Conservation (phyloP, 1,284 basidiomycete genomes). For the Irpex lacteus region DNA sequence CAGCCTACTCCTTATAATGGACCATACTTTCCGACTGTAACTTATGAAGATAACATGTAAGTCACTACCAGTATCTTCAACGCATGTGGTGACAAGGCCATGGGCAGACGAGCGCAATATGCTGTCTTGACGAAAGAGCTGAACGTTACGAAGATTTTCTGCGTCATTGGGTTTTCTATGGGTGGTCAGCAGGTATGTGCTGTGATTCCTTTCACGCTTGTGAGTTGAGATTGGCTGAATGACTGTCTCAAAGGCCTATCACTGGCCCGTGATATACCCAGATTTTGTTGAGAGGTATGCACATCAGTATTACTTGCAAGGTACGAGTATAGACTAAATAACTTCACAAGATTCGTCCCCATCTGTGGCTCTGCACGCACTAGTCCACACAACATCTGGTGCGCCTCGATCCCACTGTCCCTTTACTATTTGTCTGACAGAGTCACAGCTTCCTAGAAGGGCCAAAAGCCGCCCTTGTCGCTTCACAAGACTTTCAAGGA, state of each 20-base stretch:
- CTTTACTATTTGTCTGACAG: background rate
- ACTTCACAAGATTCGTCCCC: constrained; percentile 37
- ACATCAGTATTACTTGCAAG: background rate
- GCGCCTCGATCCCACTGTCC: constrained; percentile 8
- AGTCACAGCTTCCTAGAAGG: constrained; percentile 55
- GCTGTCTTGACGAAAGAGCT: constrained; percentile 49
- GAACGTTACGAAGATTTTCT: constrained; percentile 45
- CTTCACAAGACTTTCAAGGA: constrained; percentile 56
- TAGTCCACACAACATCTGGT: constrained; percentile 61
- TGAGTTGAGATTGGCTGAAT: too few species aligned
- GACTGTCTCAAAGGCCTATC: constrained; percentile 54
- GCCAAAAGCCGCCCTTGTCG: constrained; percentile 50
- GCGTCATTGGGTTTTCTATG: constrained; percentile 62
- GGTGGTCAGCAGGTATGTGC: constrained; percentile 62
- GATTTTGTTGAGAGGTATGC: constrained; percentile 50
- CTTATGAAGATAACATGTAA: constrained; percentile 60
- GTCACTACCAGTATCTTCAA: constrained; percentile 11
- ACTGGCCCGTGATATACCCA: constrained; percentile 61
- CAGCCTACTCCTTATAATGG: constrained; percentile 40
- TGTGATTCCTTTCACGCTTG: too few species aligned
- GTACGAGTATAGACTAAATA: background rate
- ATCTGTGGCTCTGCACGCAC: constrained; percentile 61
- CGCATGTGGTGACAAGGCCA: background rate
- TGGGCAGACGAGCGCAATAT: constrained; percentile 51
- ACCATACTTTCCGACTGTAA: constrained; percentile 38